Conservation (phyloP, 805 yeast genomes). For the Yamadazyma phyllophila region DNA sequence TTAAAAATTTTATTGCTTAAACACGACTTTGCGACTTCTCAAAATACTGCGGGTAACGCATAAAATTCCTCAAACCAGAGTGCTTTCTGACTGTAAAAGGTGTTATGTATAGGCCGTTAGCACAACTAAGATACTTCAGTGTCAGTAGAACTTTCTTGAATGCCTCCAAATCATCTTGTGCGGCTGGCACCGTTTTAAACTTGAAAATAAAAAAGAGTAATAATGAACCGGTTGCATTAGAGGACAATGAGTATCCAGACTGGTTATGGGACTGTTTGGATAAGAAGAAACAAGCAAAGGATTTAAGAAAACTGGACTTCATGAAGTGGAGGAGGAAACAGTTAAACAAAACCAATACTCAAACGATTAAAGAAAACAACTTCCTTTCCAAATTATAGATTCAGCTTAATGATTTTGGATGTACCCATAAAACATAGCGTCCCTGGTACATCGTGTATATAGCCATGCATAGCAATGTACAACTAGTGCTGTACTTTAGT, state of each 20-base stretch:
- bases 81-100: background rate
- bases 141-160: background rate
- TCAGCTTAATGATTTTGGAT: background rate
- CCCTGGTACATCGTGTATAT: background rate
- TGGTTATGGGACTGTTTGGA: conserved; percentile 93
- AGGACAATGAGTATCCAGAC: conserved; percentile 85
- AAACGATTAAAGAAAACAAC: conserved; percentile 72
- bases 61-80: background rate
- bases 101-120: conserved; percentile 2
- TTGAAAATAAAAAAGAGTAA: conserved; percentile 75
- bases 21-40: conserved; percentile 5
- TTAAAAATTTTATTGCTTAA: conserved; percentile 8
- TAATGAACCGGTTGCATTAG: conserved; percentile 84
- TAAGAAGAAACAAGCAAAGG: conserved; percentile 53
- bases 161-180: conserved; percentile 34
- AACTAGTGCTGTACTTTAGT: no score
- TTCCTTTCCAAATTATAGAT: conserved; percentile 58
- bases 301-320: conserved; percentile 59
- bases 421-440: background rate
- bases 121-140: conserved; percentile 4
- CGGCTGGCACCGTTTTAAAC: conserved; percentile 70
- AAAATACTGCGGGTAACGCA: conserved; percentile 8
- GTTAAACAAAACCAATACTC: conserved; percentile 65
- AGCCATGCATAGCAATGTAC: background rate
- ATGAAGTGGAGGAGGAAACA: conserved; percentile 64